Base-by-base conservation (phyloP, 495 filamentous ascomycete species). In the Parathielavia hyrcaniae region DNA sequence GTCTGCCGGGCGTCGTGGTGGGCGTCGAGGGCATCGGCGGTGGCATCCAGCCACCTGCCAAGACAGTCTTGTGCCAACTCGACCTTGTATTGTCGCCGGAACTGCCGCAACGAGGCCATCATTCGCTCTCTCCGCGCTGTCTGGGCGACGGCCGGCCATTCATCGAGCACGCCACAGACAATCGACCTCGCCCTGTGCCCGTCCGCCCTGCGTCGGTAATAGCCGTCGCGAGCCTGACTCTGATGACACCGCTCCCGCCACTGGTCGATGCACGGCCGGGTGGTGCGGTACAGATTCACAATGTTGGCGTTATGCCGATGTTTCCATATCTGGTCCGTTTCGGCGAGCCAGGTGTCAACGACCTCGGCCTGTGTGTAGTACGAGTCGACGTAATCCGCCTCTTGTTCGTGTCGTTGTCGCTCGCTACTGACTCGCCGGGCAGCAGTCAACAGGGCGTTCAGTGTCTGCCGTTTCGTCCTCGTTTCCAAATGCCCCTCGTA, bases 71-170 rank as follows among this genome's bases (percentile, higher is more conserved):
- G 45, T 10, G 67, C 69, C 8, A 69, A 57, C 7, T 60, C 48
- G 34, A 66, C 46, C 34, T 71, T 71, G 65, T 70, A 65, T 16
- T 58, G 19, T 5, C 62, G 63, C 19, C 69, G 50, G 57, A 67
- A 71, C 23, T 60, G 50, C 30, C 66, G 65, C 5, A 70, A 34
- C 1, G 50, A 51, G 39, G 34, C 45, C 64, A 68, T 62, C 47
- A 71, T 46, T 20, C 69, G 56, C 17, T 69, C 63, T 19, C 61
- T 39, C 8, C 66, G 57, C 2, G 57, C 53, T 13, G 43, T 16
- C 41, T 60, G 50, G 14, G 69, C 64, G 5, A 67, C 38, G 7
- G 39, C 50, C 12, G 65, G 67, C 69, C 69, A 71, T 14, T 39
- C 47, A 12, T 62, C 57, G 26, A 71, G 64, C 5, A 65, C 64